Base-by-base conservation (phyloP, 148 eudicot species). In the Rhododendron mucronatum region DNA sequence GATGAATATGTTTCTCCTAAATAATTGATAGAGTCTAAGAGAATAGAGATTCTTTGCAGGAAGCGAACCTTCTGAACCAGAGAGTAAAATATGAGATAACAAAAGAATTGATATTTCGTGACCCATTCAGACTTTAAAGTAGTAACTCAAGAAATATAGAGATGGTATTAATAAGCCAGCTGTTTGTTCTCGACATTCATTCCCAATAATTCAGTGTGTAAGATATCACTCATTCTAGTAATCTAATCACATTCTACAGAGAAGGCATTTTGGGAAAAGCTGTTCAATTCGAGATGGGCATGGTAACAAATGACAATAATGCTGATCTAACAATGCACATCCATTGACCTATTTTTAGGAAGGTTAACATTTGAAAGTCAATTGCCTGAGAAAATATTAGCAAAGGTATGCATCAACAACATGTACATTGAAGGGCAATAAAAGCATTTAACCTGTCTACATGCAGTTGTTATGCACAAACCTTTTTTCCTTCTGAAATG, bases 351-450 rank as follows among this genome's bases (percentile, higher is more conserved):
- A 67, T 9, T 83, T 47, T 67, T 26, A 39, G 79, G n/a, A 48
- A 33, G 75, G 23, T 26, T 3, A 69, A 48, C 57, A 69, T 83
- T 41, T 83, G 41, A 69, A 53, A 65, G 78, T 67, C 26, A 8
- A 13, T 16, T 67, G 77, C 85, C 37, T 83, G 15, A 65, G 33
- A 67, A 65, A 65, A 67, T 15, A 67, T 65, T 30, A 65, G 47
- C 45, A 83, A 83, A 45, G 61, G 10, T 45, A 67, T 83, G 57
- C 76, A 44, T 81, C 83, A 81, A 80, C 59, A 80, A 41, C 45
- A 41, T 45, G 51, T 44, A 45, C 45, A 5, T 47, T 44, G 47
- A 33, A 74, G 1, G 81, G 55, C 18, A 78, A 78, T 26, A 76
- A 76, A 15, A 16, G 26, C 21, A 41, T 37, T 37, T 77, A 3